Base-by-base conservation (phyloP, 1,284 basidiomycete species). In the Gomphus bonarii region DNA sequence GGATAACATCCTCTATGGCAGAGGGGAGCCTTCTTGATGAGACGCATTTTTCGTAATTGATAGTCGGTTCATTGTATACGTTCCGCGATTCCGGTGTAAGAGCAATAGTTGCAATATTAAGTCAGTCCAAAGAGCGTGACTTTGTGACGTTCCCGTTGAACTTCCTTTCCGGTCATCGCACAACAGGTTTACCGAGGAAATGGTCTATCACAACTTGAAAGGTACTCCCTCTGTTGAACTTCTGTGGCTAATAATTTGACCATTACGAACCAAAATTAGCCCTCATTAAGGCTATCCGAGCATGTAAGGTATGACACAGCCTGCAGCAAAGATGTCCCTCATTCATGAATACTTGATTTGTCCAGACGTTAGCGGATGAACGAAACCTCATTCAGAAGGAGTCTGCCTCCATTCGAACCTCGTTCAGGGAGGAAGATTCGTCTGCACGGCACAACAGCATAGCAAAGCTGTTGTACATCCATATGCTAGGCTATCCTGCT, bases 401-500 rank as follows among this genome's bases (percentile, higher is more conserved):
- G 75, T 95, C 92, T 1, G 97, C 97, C 6, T 92, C 95, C 20
- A 97, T 99, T 65, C 83, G 97, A 59, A 95, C 95, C 0, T 94
- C 94, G 1, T 99, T 99, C 75, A 88, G 95, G 63, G 95, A 98
- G 69, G 97, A 99, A 69, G 92, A 95, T 74, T 87, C 91, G 42
- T 90, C 87, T 72, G 79, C 90, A 60, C 85, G 95, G 58, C 90
- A 98, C 71, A 93, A 98, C 78, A 97, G 97, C 74, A 88, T 99
- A 68, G 95, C 95, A 60, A 99, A 99, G 71, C 81, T 99, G 22
- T 84, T 99, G 61, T 99, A 99, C 75, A 99, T 99, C 70, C 95
- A 99, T 72, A 99, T 99, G 97, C 87, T 99, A 25, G 97, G 97
- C 58, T 98, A 97, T 59, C 94, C 95, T 3, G 97, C 97, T 31